Evolutionary conservation across 306 rosid species (phyloP).

Genomic region (Boehmeria nivea): DNA sequence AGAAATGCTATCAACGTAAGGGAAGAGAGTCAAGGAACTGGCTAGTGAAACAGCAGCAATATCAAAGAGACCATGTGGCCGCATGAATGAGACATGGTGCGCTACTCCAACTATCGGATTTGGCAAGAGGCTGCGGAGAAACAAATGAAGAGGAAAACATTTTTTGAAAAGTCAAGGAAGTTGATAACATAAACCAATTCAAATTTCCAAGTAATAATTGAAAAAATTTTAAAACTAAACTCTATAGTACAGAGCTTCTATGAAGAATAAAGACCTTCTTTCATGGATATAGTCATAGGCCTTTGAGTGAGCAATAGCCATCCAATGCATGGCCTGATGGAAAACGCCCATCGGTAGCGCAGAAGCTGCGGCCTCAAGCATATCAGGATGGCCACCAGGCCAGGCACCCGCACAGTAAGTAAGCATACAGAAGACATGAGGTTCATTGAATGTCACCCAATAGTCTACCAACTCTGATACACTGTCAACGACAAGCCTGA

Average conservation of each 20-base stretch:
- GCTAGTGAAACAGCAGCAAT: conserved; percentile 73
- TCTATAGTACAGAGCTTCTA: conserved; percentile 15
- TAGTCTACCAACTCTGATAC: conserved; percentile 76
- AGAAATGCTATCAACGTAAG: conserved; percentile 72
- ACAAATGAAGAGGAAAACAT: no score
- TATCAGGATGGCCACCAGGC: conserved; percentile 99
- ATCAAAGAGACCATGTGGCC: conserved; percentile 89
- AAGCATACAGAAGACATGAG: conserved; percentile 83
- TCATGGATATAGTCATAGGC: conserved; percentile 84
- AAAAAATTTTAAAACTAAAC: neutral
- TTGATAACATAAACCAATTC: conserved; percentile 2
- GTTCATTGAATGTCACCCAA: conserved; percentile 95
- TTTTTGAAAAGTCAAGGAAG: neutral
- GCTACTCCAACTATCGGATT: conserved; percentile 73
- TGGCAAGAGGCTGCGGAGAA: conserved; percentile 32
- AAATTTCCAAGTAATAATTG: neutral
- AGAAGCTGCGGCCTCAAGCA: conserved; percentile 87
- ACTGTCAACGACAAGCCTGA: conserved; percentile 77
- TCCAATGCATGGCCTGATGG: conserved; percentile 98
- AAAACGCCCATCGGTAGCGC: conserved; percentile 91
- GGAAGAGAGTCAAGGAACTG: conserved; percentile 71
- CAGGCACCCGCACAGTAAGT: conserved; percentile 94
- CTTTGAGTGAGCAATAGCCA: conserved; percentile 76
- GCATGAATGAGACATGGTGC: conserved; percentile 92
- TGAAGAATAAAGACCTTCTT: conserved; percentile 47